A percentile compares a stretch with the other conserved stretches of the same genome.
Conservation (phyloP, 2,329 filamentous ascomycete genomes). For the Ceratocystis cubensis region DNA sequence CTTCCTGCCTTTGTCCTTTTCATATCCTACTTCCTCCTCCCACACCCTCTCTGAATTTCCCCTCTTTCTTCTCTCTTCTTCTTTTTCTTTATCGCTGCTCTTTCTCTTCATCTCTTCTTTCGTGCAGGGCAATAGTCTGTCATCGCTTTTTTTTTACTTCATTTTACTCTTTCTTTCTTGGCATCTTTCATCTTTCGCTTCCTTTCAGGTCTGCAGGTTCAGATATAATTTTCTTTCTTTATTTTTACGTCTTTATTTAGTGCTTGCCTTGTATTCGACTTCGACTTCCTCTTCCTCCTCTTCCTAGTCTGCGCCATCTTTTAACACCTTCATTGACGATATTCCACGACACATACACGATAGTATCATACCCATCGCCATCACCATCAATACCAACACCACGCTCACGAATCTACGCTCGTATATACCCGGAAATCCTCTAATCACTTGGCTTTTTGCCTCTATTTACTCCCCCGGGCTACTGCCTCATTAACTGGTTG, state of each 20-base stretch:
- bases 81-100: constrained; percentile 9
- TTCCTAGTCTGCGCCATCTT: constrained; percentile 28
- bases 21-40: not conserved
- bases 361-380: too few species aligned
- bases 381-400: too few species aligned
- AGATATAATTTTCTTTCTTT: constrained; percentile 18
- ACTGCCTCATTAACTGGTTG: not conserved
- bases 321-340: too few species aligned
- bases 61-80: constrained; percentile 16
- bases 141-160: constrained; percentile 22
- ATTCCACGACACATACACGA: too few species aligned
- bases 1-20: not conserved
- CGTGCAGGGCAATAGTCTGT: too few species aligned
- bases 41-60: constrained; percentile 12
- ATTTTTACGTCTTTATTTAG: constrained; percentile 15
- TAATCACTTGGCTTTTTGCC: not conserved
- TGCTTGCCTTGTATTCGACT: not conserved
- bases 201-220: constrained; percentile 13
- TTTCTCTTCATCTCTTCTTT: constrained; percentile 17
- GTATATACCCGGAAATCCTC: constrained; percentile 20
- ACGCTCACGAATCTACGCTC: too few species aligned
- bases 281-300: constrained; percentile 34
- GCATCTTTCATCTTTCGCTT: constrained; percentile 6
- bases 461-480: constrained; percentile 16
- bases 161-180: constrained; percentile 7